phyloP scores from a whole-genome alignment of 305 asterid species.

The Fraxinus xanthoxyloides region DNA sequence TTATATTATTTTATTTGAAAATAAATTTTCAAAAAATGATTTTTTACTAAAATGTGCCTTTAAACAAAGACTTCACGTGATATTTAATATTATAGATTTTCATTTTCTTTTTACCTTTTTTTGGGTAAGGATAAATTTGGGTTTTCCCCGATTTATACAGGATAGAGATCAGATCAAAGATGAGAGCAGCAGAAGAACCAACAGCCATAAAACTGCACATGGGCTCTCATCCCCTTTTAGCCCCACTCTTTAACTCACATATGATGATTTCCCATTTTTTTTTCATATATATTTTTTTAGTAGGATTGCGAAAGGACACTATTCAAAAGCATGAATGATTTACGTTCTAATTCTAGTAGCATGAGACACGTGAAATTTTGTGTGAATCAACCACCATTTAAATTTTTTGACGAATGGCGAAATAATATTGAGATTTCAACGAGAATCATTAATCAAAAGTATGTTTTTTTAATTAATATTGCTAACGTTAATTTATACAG shows the following conservation, averaged over 20 bases:
- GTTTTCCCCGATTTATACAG: constrained; percentile 3
- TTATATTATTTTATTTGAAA: no score
- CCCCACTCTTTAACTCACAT: constrained; percentile 21
- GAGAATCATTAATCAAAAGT: background rate
- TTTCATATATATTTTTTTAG: background rate
- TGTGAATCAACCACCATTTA: background rate
- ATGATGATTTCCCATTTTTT: background rate
- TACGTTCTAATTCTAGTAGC: no score
- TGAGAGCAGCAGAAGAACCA: constrained; percentile 21
- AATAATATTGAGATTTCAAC: background rate
- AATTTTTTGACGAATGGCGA: no score
- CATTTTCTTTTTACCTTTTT: constrained; percentile 14
- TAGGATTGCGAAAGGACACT: background rate
- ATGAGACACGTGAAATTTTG: background rate
- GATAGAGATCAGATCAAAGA: constrained; percentile 22
- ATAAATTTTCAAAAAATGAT: no score
- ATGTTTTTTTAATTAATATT: no score
- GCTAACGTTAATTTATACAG: background rate
- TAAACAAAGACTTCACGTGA: no score
- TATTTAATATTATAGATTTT: background rate
- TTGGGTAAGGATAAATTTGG: constrained; percentile 17
- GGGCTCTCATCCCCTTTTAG: constrained; percentile 23
- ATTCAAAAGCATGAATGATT: background rate
- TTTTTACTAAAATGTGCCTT: no score
- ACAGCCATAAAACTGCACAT: constrained; percentile 48